A percentile compares a stretch with the other conserved stretches of the same genome.
Conservation (phyloP, 768 basidiomycete genomes). For the Glaciozyma martinii region DNA sequence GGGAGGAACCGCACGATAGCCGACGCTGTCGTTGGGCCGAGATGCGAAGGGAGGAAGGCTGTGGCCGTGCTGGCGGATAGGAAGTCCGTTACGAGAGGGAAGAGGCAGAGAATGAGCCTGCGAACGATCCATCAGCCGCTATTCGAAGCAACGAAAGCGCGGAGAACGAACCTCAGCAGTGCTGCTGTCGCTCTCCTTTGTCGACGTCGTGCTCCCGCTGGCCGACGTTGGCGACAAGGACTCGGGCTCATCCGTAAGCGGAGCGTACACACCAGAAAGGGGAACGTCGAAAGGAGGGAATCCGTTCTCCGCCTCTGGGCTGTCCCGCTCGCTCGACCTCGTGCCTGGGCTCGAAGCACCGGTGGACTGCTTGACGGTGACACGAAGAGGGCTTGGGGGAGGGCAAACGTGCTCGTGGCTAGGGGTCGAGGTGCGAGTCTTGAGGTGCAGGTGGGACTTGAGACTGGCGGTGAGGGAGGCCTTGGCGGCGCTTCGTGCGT, state of each 20-base stretch:
- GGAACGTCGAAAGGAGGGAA: background rate
- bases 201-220: background rate
- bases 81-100: too few species aligned
- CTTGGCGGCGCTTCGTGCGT: constrained; percentile 9
- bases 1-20: too few species aligned
- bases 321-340: background rate
- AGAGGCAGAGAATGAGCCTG: too few species aligned
- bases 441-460: background rate
- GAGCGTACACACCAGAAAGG: background rate
- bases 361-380: too few species aligned
- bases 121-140: too few species aligned
- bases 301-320: background rate
- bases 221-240: background rate
- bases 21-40: too few species aligned
- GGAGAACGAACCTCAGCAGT: too few species aligned
- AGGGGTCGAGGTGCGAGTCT: background rate
- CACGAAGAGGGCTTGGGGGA: too few species aligned
- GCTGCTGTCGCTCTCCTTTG: background rate
- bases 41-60: too few species aligned
- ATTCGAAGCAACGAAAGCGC: too few species aligned
- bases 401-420: background rate
- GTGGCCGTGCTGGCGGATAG: too few species aligned
- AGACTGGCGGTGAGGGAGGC: background rate
- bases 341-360: too few species aligned
- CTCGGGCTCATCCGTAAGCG: background rate